Conservation (phyloP, 768 basidiomycete genomes). For the Asterophora parasitica region DNA sequence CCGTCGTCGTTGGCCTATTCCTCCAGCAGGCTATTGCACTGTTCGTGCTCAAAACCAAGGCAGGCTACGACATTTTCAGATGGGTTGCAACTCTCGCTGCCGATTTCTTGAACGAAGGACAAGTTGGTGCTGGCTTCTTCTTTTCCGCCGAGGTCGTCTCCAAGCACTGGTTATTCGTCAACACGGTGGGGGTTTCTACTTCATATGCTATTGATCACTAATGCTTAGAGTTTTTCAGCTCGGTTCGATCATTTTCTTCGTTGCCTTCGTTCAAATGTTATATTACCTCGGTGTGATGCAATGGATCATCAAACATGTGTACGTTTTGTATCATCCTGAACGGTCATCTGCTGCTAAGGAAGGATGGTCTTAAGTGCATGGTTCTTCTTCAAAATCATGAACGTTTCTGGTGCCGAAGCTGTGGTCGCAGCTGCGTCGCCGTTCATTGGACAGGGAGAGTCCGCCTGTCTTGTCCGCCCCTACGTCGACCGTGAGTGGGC, state of each 20-base stretch:
- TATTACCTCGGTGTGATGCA: conserved; percentile 92
- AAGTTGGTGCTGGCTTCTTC: conserved; percentile 77
- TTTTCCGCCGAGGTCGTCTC: conserved; percentile 60
- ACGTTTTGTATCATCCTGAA: conserved; percentile 19
- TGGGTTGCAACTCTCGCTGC: conserved; percentile 78
- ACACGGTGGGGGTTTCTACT: conserved; percentile 43
- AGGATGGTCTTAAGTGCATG: conserved; percentile 57
- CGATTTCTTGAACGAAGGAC: conserved; percentile 71
- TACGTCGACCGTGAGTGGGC: conserved; percentile 57
- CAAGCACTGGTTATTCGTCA: conserved; percentile 85
- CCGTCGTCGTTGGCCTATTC: conserved; percentile 90
- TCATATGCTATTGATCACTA: conserved; percentile 3
- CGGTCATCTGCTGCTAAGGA: neutral
- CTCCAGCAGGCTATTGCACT: conserved; percentile 82
- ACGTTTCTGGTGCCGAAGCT: conserved; percentile 91
- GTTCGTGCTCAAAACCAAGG: conserved; percentile 81
- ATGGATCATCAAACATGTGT: conserved; percentile 88
- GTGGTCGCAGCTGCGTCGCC: conserved; percentile 90
- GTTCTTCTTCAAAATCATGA: conserved; percentile 91
- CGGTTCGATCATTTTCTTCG: conserved; percentile 85
- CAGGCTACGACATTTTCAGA: conserved; percentile 79
- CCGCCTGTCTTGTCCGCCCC: conserved; percentile 79
- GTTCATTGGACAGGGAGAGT: conserved; percentile 87
- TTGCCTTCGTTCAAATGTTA: conserved; percentile 88
- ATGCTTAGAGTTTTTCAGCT: conserved; percentile 36